Conservation (phyloP, 2,329 filamentous ascomycete genomes). For the Fusarium sp. region DNA sequence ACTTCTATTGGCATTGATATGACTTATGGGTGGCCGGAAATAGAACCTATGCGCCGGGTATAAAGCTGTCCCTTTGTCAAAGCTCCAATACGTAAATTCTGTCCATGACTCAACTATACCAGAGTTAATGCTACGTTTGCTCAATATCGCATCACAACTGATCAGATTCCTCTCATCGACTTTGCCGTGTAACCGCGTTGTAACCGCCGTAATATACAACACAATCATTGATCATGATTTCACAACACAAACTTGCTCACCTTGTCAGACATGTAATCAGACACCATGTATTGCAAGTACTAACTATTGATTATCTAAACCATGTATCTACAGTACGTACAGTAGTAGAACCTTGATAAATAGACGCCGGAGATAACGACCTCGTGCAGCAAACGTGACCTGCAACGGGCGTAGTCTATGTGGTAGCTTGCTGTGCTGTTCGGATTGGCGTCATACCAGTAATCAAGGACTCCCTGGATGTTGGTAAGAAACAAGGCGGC, state of each 20-base stretch:
- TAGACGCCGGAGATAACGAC: constrained; percentile 27
- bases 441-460: background rate
- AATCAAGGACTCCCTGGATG: constrained; percentile 11
- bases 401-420: constrained; percentile 20
- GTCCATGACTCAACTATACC: constrained; percentile 9
- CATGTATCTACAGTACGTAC: background rate
- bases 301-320: background rate
- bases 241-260: background rate
- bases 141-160: constrained; percentile 24
- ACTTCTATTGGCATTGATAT: background rate
- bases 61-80: constrained; percentile 18
- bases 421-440: background rate
- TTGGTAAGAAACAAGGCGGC: constrained; percentile 12
- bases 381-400: constrained; percentile 34
- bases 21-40: constrained; percentile 29
- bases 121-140: background rate
- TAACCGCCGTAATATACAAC: background rate
- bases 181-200: background rate
- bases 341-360: constrained; percentile 10
- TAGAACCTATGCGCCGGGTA: constrained; percentile 34
- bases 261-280: background rate
- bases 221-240: background rate
- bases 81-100: constrained; percentile 23
- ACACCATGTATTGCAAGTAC: too few species aligned
- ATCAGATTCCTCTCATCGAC: constrained; percentile 1